Conservation (phyloP, 805 yeast species). For the Starmerella sirachaensis region DNA sequence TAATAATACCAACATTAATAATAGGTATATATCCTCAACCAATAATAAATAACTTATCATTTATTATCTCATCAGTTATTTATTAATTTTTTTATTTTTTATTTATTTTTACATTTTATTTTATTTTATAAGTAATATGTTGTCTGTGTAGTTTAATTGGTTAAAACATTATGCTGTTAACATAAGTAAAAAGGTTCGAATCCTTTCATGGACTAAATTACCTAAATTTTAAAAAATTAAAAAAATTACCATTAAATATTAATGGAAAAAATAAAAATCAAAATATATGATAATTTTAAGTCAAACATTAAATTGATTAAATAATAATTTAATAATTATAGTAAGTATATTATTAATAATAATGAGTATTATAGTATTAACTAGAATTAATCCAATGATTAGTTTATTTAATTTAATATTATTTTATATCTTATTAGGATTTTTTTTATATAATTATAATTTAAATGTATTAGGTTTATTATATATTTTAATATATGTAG, state of each 20-base stretch:
- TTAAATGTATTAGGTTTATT: neutral
- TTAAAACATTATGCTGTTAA: constrained; percentile 1
- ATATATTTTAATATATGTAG: neutral
- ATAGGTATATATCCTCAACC: neutral
- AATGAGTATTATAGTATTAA: constrained; percentile 1
- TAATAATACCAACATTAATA: neutral
- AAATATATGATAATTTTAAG: neutral
- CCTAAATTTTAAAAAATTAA: neutral
- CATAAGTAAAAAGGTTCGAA: constrained; percentile 1
- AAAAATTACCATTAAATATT: neutral
- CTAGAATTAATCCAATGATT: neutral
- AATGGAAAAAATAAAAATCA: too few species aligned
- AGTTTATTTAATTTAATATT: neutral
- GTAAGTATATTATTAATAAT: neutral
- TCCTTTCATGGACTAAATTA: neutral
- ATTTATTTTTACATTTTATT: neutral
- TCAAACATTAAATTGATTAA: neutral
- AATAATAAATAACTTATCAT: neutral
- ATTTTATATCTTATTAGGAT: neutral
- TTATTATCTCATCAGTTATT: neutral
- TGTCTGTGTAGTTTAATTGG: neutral
- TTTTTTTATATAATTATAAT: neutral
- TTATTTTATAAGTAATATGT: neutral
- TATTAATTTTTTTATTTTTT: neutral
- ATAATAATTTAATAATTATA: neutral